Conservation (phyloP, 2,329 filamentous ascomycete genomes). For the Trichoderma simmonsii region DNA sequence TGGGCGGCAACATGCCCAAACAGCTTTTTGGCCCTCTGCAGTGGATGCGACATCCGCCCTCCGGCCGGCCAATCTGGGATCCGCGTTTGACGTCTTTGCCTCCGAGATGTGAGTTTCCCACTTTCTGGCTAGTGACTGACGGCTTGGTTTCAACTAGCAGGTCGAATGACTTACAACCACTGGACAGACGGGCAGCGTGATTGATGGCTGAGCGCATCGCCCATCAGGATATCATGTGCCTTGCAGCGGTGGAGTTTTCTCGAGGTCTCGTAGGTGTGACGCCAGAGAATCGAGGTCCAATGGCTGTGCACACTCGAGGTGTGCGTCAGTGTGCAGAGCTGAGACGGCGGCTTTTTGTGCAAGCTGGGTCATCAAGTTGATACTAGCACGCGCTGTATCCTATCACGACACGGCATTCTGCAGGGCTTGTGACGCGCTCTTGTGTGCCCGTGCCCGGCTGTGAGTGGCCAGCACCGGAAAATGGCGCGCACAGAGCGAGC, state of each 20-base stretch:
- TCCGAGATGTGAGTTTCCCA: background rate
- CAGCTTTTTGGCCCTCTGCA: background rate
- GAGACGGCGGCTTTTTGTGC: slow-evolving; percentile 24
- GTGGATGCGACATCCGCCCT: slow-evolving; percentile 4
- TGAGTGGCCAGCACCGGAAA: slow-evolving; percentile 21
- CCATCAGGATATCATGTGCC: slow-evolving; percentile 21
- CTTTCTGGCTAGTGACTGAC: slow-evolving; percentile 6
- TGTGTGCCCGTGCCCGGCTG: slow-evolving; percentile 30
- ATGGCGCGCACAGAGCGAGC: slow-evolving; percentile 20
- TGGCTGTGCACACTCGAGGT: slow-evolving; percentile 19
- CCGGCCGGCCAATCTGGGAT: background rate
- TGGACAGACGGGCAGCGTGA: background rate
- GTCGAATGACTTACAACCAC: slow-evolving; percentile 5
- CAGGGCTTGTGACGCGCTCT: slow-evolving; percentile 35
- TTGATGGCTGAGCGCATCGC: slow-evolving; percentile 10
- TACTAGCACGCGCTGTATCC: slow-evolving; percentile 19
- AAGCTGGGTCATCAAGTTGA: slow-evolving; percentile 19
- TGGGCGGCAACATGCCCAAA: slow-evolving; percentile 14
- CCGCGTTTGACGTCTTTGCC: background rate
- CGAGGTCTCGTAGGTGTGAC: slow-evolving; percentile 18
- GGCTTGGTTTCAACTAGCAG: background rate
- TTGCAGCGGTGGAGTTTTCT: slow-evolving; percentile 22
- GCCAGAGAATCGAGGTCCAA: slow-evolving; percentile 6
- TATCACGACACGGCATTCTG: slow-evolving; percentile 35
- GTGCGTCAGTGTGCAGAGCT: slow-evolving; percentile 20